Evolutionary conservation across 2,329 filamentous ascomycete species (phyloP).

Genomic region (Fusarium buxicola): DNA sequence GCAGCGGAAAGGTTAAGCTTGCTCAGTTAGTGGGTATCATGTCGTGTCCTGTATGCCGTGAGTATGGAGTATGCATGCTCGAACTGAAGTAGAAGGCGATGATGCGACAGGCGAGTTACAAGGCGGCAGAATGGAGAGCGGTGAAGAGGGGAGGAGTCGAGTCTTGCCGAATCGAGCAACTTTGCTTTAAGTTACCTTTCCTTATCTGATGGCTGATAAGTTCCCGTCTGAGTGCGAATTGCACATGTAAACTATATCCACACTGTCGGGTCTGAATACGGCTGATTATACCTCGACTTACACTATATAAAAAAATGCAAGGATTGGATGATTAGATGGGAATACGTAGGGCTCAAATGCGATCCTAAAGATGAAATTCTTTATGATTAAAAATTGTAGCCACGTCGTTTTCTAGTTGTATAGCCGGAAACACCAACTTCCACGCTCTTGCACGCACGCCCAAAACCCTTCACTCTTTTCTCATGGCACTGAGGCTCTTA

Average conservation of each 20-base stretch:
- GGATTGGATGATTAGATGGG: too few species aligned
- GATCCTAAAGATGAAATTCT: not conserved
- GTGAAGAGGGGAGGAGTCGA: slow-evolving; percentile 16
- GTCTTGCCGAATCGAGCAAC: slow-evolving; percentile 15
- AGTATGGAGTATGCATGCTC: slow-evolving; percentile 29
- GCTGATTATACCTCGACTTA: too few species aligned
- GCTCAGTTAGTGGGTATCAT: slow-evolving; percentile 38
- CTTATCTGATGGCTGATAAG: slow-evolving; percentile 19
- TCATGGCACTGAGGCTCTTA: slow-evolving; percentile 19
- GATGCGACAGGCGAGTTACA: slow-evolving; percentile 9
- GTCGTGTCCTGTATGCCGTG: slow-evolving; percentile 27
- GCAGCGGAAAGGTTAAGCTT: slow-evolving; percentile 21
- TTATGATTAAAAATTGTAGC: slow-evolving; percentile 3
- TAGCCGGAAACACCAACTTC: slow-evolving; percentile 12
- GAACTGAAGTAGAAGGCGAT: slow-evolving; percentile 23
- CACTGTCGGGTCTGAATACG: too few species aligned
- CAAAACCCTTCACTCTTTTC: slow-evolving; percentile 1
- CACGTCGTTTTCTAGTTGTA: not conserved
- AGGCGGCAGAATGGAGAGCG: slow-evolving; percentile 42
- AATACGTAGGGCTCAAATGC: too few species aligned
- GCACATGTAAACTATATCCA: not conserved
- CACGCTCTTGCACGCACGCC: not conserved
- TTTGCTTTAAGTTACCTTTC: too few species aligned
- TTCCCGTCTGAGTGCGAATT: slow-evolving; percentile 28
- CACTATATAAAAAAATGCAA: too few species aligned